Conservation (phyloP, 78 protist genomes). For the Isochrysis galbana region DNA sequence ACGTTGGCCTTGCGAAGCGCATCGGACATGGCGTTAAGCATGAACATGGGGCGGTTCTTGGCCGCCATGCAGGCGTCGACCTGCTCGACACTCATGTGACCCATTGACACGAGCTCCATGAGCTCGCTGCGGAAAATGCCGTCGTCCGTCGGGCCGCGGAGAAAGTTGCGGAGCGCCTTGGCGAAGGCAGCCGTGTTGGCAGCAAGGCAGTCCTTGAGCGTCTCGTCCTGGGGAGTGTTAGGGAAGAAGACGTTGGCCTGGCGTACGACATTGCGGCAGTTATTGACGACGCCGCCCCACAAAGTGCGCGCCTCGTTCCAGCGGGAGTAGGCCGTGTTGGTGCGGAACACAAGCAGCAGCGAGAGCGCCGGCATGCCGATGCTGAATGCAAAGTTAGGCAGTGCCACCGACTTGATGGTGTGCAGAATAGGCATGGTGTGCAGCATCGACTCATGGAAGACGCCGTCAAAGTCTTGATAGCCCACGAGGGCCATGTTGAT, state of each 20-base stretch:
- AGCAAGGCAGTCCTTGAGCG: neutral
- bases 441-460: neutral
- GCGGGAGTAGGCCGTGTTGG: neutral
- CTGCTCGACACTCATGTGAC: neutral
- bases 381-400: neutral
- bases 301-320: neutral
- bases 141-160: neutral
- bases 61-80: neutral
- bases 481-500: neutral
- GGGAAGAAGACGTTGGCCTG: neutral
- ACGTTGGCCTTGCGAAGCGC: neutral
- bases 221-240: neutral
- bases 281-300: neutral
- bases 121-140: neutral
- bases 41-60: neutral
- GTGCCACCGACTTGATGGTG: neutral
- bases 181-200: neutral
- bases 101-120: neutral
- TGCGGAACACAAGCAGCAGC: conserved; percentile 26
- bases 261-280: neutral
- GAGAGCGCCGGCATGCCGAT: neutral
- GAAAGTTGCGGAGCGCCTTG: neutral
- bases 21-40: neutral
- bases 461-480: neutral
- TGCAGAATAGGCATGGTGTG: neutral